These are phyloP conservation scores for Penicillium sp. DNA, from an alignment of 2,329 filamentous ascomycete species.

Conservation along the genomic window DNA sequence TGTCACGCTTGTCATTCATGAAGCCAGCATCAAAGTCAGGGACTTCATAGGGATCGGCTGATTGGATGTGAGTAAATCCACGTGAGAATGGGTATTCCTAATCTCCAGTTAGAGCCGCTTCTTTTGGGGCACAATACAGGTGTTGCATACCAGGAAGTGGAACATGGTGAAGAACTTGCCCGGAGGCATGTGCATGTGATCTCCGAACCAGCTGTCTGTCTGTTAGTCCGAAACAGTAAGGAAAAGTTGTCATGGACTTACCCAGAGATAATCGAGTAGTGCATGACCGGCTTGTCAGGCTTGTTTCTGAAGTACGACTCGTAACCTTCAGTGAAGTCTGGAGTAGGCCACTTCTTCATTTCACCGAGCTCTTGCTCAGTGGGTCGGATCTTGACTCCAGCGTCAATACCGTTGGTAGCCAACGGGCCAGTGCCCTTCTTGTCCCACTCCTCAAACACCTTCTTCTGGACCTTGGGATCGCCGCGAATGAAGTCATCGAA, in stretches of 20 bases:
- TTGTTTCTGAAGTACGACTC: conserved; percentile 82
- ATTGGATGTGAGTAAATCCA: conserved; percentile 69
- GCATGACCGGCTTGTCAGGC: conserved; percentile 84
- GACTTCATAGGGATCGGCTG: conserved; percentile 69
- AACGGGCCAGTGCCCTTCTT: conserved; percentile 76
- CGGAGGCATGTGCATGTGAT: conserved; percentile 64
- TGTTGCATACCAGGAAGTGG: conserved; percentile 61
- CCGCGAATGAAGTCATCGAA: conserved; percentile 81
- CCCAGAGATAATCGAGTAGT: conserved; percentile 75
- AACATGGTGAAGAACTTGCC: conserved; percentile 85
- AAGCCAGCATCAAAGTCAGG: conserved; percentile 81
- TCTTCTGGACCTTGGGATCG: conserved; percentile 71
- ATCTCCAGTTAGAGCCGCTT: not conserved
- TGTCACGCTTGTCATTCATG: conserved; percentile 83
- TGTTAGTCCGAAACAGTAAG: conserved; percentile 6
- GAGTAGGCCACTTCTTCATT: conserved; percentile 72
- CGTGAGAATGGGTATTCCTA: conserved; percentile 73
- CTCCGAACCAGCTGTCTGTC: conserved; percentile 40
- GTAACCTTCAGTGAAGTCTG: conserved; percentile 70
- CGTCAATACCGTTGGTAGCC: conserved; percentile 77
- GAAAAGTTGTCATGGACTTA: conserved; percentile 21
- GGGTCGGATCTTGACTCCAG: conserved; percentile 75
- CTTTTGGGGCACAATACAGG: too few relatives aligned
- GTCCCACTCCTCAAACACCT: conserved; percentile 75
- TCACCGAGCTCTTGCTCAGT: conserved; percentile 66